A percentile compares a stretch with the other conserved stretches of the same genome.
These are phyloP conservation scores for Waltergamsia citrina DNA, from an alignment of 2,329 filamentous ascomycete species.

Conservation along the genomic window DNA sequence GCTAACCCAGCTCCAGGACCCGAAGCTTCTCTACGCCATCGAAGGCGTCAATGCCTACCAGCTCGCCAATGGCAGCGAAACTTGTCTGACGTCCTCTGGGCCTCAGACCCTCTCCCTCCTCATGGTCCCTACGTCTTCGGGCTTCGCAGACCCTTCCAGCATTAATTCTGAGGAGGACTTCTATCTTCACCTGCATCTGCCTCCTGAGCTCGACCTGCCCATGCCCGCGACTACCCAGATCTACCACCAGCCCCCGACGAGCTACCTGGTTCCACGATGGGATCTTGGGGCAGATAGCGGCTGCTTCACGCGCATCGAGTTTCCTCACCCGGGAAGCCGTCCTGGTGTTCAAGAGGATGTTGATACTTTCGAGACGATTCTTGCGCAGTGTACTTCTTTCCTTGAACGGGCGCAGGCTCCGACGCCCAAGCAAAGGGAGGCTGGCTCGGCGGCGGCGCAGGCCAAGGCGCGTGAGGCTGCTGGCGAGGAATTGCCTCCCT, in stretches of 20 bases:
- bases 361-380: slow-evolving; percentile 93
- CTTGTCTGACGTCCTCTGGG: slow-evolving; percentile 71
- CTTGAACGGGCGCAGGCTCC: slow-evolving; percentile 71
- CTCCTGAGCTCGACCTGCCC: slow-evolving; percentile 87
- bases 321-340: slow-evolving; percentile 64
- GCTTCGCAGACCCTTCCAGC: slow-evolving; percentile 46
- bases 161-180: slow-evolving; percentile 73
- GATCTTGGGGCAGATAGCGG: slow-evolving; percentile 81
- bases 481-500: slow-evolving; percentile 44
- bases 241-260: slow-evolving; percentile 87
- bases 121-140: slow-evolving; percentile 88
- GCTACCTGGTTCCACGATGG: slow-evolving; percentile 93
- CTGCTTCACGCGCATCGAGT: slow-evolving; percentile 89
- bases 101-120: slow-evolving; percentile 86
- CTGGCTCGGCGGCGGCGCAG: slow-evolving; percentile 12
- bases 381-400: slow-evolving; percentile 96
- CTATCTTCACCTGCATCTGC: slow-evolving; percentile 90
- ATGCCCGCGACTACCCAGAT: slow-evolving; percentile 94
- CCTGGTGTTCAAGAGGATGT: slow-evolving; percentile 79
- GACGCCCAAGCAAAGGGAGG: slow-evolving; percentile 21
- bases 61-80: slow-evolving; percentile 78
- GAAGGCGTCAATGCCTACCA: slow-evolving; percentile 87
- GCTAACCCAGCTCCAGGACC: slow-evolving; percentile 31
- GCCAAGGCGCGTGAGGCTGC: slow-evolving; percentile 30
- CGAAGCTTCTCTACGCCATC: slow-evolving; percentile 61